Conservation (phyloP, 768 basidiomycete species). For the Kwoniella dendrophila region DNA sequence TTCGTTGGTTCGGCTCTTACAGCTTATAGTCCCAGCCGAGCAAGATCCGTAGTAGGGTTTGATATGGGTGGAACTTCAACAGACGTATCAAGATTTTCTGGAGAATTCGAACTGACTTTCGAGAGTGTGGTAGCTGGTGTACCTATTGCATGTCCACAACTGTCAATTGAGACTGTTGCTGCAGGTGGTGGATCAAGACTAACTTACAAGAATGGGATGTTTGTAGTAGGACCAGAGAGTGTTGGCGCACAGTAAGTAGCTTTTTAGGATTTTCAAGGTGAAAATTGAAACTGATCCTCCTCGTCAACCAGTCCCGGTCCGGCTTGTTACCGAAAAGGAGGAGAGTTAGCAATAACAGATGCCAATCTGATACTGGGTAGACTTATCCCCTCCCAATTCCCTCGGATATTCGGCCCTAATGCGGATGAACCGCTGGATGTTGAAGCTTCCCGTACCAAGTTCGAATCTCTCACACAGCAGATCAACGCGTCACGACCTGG, state of each 20-base stretch:
- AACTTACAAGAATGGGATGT: slow-evolving; percentile 85
- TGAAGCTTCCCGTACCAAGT: slow-evolving; percentile 68
- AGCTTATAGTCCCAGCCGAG: slow-evolving; percentile 74
- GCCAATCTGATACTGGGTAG: slow-evolving; percentile 39
- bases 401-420: slow-evolving; percentile 88
- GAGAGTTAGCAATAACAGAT: slow-evolving; percentile 57
- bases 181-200: slow-evolving; percentile 84
- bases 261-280: slow-evolving; percentile 60
- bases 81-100: slow-evolving; percentile 86
- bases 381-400: slow-evolving; percentile 51
- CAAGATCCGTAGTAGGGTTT: slow-evolving; percentile 79
- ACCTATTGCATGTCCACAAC: slow-evolving; percentile 45
- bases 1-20: slow-evolving; percentile 94
- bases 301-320: slow-evolving; percentile 32
- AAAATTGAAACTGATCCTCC: slow-evolving; percentile 60
- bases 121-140: slow-evolving; percentile 45
- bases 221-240: slow-evolving; percentile 81
- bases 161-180: slow-evolving; percentile 47
- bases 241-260: slow-evolving; percentile 36
- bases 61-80: slow-evolving; percentile 74
- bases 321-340: slow-evolving; percentile 67
- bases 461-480: slow-evolving; percentile 68
- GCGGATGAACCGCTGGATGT: slow-evolving; percentile 82
- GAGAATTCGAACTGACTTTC: slow-evolving; percentile 79
- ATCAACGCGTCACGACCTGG: slow-evolving; percentile 67